Evolutionary conservation across 2,329 filamentous ascomycete genomes (phyloP), one percentile per base, ranked within the genome.

Genomic region (Drechslerella dactyloides): DNA sequence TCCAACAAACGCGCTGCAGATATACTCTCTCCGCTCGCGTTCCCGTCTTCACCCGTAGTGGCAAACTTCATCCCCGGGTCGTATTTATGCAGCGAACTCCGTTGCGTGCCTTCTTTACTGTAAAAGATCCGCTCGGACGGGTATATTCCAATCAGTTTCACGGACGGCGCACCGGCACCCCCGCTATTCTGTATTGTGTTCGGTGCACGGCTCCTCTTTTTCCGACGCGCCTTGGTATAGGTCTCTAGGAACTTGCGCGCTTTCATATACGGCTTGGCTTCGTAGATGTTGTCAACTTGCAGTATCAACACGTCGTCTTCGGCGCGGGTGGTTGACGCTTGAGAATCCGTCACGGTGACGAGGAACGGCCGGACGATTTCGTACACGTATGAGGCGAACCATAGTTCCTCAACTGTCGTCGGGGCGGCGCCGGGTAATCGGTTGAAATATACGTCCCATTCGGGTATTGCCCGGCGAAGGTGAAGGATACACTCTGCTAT

Each of bases 201-300:
- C 2, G 30, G 1, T 17, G 11, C 10, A 23, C 15, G 30, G 27
- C 30, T 19, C 21, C 35, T 19, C 5, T 10, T 21, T 21, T 19
- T 27, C 11, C 35, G 27, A 5, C 7, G 17, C 15, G 44, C n/a
- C 42, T 72, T 72, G 19, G 33, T 17, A 19, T 65, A 65, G 11
- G 40, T 56, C 48, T 72, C 68, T 1, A 72, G 40, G 30, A 65
- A 72, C 30, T 53, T 72, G 23, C 60, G 59, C 1, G 68, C 68
- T 19, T 72, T 72, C 17, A 72, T 37, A 15, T 72, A 72, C 6
- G 68, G 68, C 24, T 72, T 72, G 11, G 68, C 65, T 48, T 72
- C 68, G 8, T 65, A 60, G 21, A 72, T 72, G n/a, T 72, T 72
- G 35, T 72, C 68, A 10, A 72, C 52, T 33, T 72, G 68, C 11